Conservation (phyloP, 1,284 basidiomycete species). For the Cutaneotrichosporon sp. region DNA sequence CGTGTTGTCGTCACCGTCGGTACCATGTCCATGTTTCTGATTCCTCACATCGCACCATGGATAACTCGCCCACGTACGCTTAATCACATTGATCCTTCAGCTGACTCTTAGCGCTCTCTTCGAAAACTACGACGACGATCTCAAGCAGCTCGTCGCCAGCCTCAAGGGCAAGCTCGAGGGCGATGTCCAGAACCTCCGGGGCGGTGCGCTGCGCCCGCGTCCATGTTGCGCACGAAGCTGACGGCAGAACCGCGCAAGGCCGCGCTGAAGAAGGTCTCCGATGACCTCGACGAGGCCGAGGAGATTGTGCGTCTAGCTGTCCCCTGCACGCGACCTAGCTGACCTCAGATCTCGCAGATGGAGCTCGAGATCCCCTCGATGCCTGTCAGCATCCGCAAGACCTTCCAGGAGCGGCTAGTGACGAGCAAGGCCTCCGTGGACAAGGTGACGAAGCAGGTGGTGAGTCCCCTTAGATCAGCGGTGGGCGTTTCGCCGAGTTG, state of each 20-base stretch:
- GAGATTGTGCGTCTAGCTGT: constrained; percentile 87
- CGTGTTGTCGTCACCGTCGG: background rate
- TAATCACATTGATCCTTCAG: background rate
- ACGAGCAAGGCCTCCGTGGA: constrained; percentile 71
- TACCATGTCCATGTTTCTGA: background rate
- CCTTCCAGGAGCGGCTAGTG: constrained; percentile 72
- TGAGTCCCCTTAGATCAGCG: constrained; percentile 48
- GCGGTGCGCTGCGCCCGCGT: constrained; percentile 40
- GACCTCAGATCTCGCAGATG: constrained; percentile 88
- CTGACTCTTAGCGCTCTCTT: constrained; percentile 47
- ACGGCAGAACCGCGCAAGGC: constrained; percentile 78
- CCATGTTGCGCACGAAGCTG: background rate
- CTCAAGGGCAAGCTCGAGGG: constrained; percentile 51
- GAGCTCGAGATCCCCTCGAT: constrained; percentile 98
- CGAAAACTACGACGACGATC: constrained; percentile 55
- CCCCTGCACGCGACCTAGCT: too few species aligned
- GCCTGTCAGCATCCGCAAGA: constrained; percentile 74
- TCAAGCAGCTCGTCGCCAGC: constrained; percentile 49
- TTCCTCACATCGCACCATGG: constrained; percentile 35
- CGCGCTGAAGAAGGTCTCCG: constrained; percentile 79
- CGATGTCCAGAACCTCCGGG: constrained; percentile 48
- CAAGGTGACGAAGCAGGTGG: constrained; percentile 72
- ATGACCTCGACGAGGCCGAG: constrained; percentile 97
- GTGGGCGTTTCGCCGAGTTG: too few species aligned
- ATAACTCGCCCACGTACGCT: constrained; percentile 54